Evolutionary conservation across 192 early-diverging fungal species (phyloP).

Genomic region (Coemansia umbellata): DNA sequence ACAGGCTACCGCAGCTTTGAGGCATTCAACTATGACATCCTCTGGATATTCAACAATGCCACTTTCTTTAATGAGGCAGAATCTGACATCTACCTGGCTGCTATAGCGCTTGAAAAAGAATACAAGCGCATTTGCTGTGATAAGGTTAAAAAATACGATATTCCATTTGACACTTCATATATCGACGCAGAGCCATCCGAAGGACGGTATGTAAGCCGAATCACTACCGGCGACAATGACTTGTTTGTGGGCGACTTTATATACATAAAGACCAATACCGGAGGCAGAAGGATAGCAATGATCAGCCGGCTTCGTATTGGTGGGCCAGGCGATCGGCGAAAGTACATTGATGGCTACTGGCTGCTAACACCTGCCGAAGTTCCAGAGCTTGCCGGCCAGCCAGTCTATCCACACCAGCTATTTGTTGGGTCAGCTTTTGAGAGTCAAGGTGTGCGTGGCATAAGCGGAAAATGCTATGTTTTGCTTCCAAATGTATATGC

Average conservation of each 20-base stretch:
- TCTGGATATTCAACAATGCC: slow-evolving; percentile 85
- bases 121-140: slow-evolving; percentile 36
- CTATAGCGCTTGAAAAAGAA: slow-evolving; percentile 40
- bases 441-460: slow-evolving; percentile 33
- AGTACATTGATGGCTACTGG: slow-evolving; percentile 50
- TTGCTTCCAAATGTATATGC: slow-evolving; percentile 40
- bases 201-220: slow-evolving; percentile 38
- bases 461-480: slow-evolving; percentile 44
- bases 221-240: slow-evolving; percentile 37
- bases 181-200: slow-evolving; percentile 28
- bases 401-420: slow-evolving; percentile 48
- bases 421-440: slow-evolving; percentile 41
- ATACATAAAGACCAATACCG: slow-evolving; percentile 22
- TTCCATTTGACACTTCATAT: slow-evolving; percentile 46
- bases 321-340: slow-evolving; percentile 36
- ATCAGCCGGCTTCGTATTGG: slow-evolving; percentile 37
- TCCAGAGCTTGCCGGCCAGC: slow-evolving; percentile 40
- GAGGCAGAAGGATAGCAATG: slow-evolving; percentile 42
- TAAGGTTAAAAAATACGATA: slow-evolving; percentile 23
- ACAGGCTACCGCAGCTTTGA: slow-evolving; percentile 63
- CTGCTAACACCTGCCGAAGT: slow-evolving; percentile 45
- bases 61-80: slow-evolving; percentile 84
- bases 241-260: slow-evolving; percentile 49
- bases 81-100: slow-evolving; percentile 81
- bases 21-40: slow-evolving; percentile 77